Base-by-base conservation (phyloP, 2,329 filamentous ascomycete species). In the Cercospora berteroae region DNA sequence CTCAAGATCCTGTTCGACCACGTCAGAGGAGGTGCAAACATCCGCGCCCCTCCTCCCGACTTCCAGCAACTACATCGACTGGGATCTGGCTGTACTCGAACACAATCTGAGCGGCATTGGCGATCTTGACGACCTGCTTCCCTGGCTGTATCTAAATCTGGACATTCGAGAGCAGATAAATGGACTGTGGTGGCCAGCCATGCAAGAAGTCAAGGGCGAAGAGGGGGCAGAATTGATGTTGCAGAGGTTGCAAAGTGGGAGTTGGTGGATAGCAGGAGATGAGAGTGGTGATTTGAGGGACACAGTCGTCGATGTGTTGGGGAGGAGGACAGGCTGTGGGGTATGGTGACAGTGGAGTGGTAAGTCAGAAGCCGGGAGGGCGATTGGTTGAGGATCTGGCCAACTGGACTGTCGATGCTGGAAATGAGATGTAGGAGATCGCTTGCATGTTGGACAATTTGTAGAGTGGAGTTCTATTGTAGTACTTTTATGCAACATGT, bases 31-130 rank as follows among this genome's bases (percentile, higher is more conserved):
- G 6, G 20, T 3, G 9, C n/a, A 50, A 20, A 12, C 20, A 12
- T 16, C 1, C 7, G 4, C 52, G n/a, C 13, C 27, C 3, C 13
- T 18, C 1, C 52, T 56, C 3, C 12, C 29, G 2, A 25, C 57
- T 2, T 1, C 57, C 4, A n/a, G 0, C 18, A 55, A 13, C 62
- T 48, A 48, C 52, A 33, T 64, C 55, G 62, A 64, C 27, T 64
- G 62, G 62, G 52, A 58, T 27, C 55, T 64, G 9, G 55, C 55
- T 18, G 36, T 64, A 10, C 16, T 59, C 36, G 52, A 58, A 8
- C 62, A 48, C 23, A 25, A 27, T 8, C 16, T 48, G 9, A 13
- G 18, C 23, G 18, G 48, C 1, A 9, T 4, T 5, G n/a, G 7
- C 16, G 55, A 57, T 59, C 55, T 64, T 10, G 12, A 18, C 2